These are phyloP conservation scores for Quillaja saponaria DNA, from an alignment of 306 rosid genomes.

Conservation along the genomic window DNA sequence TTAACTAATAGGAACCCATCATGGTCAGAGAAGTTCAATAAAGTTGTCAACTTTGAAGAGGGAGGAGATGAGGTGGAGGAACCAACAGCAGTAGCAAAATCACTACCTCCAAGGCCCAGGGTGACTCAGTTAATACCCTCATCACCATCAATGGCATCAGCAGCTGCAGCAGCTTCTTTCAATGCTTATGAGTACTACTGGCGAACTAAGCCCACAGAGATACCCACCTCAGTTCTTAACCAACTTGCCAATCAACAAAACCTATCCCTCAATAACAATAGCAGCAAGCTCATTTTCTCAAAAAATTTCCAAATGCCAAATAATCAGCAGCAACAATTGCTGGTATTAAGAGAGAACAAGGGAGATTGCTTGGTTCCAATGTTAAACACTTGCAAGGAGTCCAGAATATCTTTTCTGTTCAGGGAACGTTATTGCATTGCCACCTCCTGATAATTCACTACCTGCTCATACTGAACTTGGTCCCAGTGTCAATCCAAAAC, in stretches of 20 bases:
- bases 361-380: conserved; percentile 63
- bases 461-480: neutral
- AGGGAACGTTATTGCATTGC: conserved; percentile 88
- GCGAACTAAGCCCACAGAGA: conserved; percentile 49
- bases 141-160: conserved; percentile 21
- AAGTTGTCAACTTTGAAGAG: conserved; percentile 46
- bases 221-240: conserved; percentile 16
- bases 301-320: conserved; percentile 29
- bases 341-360: conserved; percentile 60
- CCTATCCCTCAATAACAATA: conserved; percentile 8
- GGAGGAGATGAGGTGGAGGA: conserved; percentile 31
- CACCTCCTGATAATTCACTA: conserved; percentile 53
- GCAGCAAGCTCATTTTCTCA: conserved; percentile 29
- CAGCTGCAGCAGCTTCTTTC: conserved; percentile 46
- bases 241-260: conserved; percentile 31
- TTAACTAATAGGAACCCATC: conserved; percentile 49
- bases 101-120: conserved; percentile 65
- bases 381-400: conserved; percentile 69
- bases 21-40: conserved; percentile 54
- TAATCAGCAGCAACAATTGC: conserved; percentile 42
- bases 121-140: conserved; percentile 44
- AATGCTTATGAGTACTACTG: conserved; percentile 73
- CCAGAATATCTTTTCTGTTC: conserved; percentile 63
- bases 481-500: conserved; percentile 31
- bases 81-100: conserved; percentile 40